These are phyloP conservation scores for Primulina eburnea DNA, from an alignment of 257 asterid genomes.

Conservation along the genomic window DNA sequence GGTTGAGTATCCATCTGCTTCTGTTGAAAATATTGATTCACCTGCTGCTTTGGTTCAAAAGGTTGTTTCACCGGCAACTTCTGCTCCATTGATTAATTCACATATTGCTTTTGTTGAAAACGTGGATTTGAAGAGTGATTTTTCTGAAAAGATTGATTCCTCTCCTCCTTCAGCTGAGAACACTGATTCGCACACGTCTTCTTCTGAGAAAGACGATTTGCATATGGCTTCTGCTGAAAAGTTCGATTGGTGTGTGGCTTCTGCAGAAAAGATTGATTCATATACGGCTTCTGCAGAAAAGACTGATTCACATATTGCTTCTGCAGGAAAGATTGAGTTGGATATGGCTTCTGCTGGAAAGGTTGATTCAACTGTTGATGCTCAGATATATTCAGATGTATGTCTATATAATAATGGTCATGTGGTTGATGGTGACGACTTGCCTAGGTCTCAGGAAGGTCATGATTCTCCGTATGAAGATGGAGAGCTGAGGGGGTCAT, in stretches of 20 bases:
- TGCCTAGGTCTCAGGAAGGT: conserved; percentile 41
- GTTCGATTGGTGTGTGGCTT: not conserved
- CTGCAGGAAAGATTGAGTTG: not conserved
- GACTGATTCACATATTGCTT: not conserved
- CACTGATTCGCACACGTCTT: conserved; percentile 30
- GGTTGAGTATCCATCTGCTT: conserved; percentile 29
- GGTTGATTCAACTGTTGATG: conserved; percentile 31
- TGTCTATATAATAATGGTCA: conserved; percentile 36
- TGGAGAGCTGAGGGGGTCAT: conserved; percentile 77
- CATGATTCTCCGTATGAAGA: conserved; percentile 91
- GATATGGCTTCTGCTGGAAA: conserved; percentile 25
- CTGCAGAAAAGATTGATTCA: not conserved
- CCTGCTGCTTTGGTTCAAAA: conserved; percentile 16
- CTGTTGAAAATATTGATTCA: conserved; percentile 26
- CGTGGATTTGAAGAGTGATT: not conserved
- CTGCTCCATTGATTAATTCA: conserved; percentile 29
- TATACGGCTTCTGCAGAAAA: not conserved
- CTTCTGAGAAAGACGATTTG: not conserved
- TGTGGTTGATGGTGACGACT: conserved; percentile 28
- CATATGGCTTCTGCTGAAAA: conserved; percentile 5
- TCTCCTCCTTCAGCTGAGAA: conserved; percentile 26
- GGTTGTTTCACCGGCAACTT: not conserved
- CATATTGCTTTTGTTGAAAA: conserved; percentile 24
- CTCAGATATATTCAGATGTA: conserved; percentile 35
- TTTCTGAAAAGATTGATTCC: conserved; percentile 27